phyloP scores from a whole-genome alignment of 352 stramenopile genomes.

The Pythium monospermum region DNA sequence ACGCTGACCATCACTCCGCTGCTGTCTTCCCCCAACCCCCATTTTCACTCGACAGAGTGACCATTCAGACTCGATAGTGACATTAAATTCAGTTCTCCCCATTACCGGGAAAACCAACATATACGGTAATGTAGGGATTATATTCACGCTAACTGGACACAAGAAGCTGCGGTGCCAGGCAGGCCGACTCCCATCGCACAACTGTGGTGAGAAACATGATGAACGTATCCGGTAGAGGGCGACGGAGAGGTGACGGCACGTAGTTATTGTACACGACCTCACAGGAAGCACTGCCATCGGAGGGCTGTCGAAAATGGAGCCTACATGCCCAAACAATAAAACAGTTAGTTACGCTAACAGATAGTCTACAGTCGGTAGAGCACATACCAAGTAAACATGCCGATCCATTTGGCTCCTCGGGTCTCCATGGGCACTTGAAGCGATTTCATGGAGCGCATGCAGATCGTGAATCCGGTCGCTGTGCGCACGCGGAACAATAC shows the following conservation, averaged over 20 bases:
- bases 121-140: too few species aligned
- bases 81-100: too few species aligned
- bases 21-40: too few species aligned
- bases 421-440: conserved; percentile 9
- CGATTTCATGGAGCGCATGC: conserved; percentile 34
- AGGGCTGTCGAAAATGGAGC: conserved; percentile 14
- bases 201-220: conserved; percentile 59
- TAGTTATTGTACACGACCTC: conserved; percentile 21
- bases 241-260: conserved; percentile 33
- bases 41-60: too few species aligned
- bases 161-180: conserved; percentile 39
- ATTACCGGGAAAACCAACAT: too few species aligned
- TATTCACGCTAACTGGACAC: too few species aligned
- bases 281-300: conserved; percentile 1
- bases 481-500: conserved; percentile 63
- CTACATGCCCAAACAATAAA: conserved; percentile 17
- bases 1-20: too few species aligned
- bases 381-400: conserved; percentile 21
- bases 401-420: conserved; percentile 9
- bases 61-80: too few species aligned
- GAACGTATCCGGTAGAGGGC: conserved; percentile 29
- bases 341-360: conserved; percentile 15
- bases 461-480: conserved; percentile 51
- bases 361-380: not conserved
- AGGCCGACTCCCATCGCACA: conserved; percentile 53